Evolutionary conservation across 2,329 filamentous ascomycete species (phyloP).

Genomic region (Esteya vermicola): DNA sequence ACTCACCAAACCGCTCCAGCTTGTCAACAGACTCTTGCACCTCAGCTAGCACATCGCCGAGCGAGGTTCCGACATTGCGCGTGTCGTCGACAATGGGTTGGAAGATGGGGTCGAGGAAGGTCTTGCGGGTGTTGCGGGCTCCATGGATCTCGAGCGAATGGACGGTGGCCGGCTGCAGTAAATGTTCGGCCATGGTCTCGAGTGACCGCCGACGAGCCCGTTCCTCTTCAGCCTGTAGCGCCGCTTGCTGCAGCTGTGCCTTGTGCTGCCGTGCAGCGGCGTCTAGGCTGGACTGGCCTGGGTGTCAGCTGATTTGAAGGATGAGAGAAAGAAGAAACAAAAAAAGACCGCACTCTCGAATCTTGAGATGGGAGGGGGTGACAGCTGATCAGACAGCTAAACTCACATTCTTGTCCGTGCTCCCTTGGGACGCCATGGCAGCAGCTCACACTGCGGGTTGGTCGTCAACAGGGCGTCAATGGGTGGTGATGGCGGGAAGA

Average conservation of each 20-base stretch:
- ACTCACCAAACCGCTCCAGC: conserved; percentile 65
- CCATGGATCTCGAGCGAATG: conserved; percentile 74
- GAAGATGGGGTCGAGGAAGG: conserved; percentile 73
- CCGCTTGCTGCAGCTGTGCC: conserved; percentile 4
- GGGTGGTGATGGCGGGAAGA: not conserved
- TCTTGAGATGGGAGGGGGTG: too few species aligned
- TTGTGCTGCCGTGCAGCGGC: conserved; percentile 6
- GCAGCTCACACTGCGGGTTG: conserved; percentile 4
- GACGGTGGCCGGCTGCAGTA: conserved; percentile 75
- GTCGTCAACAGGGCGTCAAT: conserved; percentile 7
- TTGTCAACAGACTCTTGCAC: conserved; percentile 58
- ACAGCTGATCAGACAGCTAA: too few species aligned
- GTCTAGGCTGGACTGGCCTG: conserved; percentile 7
- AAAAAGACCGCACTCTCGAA: too few species aligned
- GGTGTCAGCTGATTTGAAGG: too few species aligned
- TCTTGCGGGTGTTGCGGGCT: conserved; percentile 66
- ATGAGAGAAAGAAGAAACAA: not conserved
- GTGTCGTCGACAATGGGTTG: conserved; percentile 60
- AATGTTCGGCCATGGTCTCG: conserved; percentile 51
- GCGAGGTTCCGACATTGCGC: conserved; percentile 53
- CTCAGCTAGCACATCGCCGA: conserved; percentile 64
- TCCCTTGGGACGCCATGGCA: conserved; percentile 7
- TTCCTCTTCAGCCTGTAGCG: conserved; percentile 5
- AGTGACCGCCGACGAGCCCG: conserved; percentile 6
- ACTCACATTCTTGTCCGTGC: conserved; percentile 2